Evolutionary conservation across 495 filamentous ascomycete species (phyloP).

Genomic region (Aspergillus conjunctus): DNA sequence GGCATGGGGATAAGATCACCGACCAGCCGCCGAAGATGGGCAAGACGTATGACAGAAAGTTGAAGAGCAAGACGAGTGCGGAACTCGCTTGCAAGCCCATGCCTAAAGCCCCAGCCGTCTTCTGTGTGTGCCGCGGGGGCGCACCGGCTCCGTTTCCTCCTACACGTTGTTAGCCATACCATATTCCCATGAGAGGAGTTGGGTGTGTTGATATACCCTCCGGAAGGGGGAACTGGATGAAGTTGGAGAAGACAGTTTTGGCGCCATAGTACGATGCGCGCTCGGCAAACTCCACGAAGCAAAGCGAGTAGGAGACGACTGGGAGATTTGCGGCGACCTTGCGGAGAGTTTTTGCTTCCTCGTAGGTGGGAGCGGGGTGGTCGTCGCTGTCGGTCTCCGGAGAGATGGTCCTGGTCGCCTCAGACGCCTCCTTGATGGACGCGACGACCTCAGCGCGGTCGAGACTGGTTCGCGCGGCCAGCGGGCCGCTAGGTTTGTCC

Average conservation of each 20-base stretch:
- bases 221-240: slow-evolving; percentile 56
- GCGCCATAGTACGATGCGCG: slow-evolving; percentile 61
- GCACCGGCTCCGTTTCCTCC: slow-evolving; percentile 66
- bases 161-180: slow-evolving; percentile 7
- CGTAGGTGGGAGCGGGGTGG: slow-evolving; percentile 56
- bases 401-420: neutral
- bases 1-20: neutral
- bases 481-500: neutral
- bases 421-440: neutral
- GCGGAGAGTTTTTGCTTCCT: slow-evolving; percentile 57
- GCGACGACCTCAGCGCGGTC: neutral
- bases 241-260: slow-evolving; percentile 61
- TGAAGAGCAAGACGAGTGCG: slow-evolving; percentile 61
- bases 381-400: slow-evolving; percentile 28
- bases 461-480: neutral
- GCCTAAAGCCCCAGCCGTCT: slow-evolving; percentile 60
- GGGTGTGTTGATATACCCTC: slow-evolving; percentile 25
- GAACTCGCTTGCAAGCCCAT: slow-evolving; percentile 60
- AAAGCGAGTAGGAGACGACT: slow-evolving; percentile 52
- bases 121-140: slow-evolving; percentile 53
- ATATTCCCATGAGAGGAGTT: neutral
- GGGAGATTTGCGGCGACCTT: slow-evolving; percentile 57
- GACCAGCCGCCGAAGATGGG: slow-evolving; percentile 61
- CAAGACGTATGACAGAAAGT: slow-evolving; percentile 60
- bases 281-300: slow-evolving; percentile 61